Evolutionary conservation across 2,329 filamentous ascomycete genomes (phyloP), one percentile per base, ranked within the genome.

Genomic region (Scolecobasidium constrictum): DNA sequence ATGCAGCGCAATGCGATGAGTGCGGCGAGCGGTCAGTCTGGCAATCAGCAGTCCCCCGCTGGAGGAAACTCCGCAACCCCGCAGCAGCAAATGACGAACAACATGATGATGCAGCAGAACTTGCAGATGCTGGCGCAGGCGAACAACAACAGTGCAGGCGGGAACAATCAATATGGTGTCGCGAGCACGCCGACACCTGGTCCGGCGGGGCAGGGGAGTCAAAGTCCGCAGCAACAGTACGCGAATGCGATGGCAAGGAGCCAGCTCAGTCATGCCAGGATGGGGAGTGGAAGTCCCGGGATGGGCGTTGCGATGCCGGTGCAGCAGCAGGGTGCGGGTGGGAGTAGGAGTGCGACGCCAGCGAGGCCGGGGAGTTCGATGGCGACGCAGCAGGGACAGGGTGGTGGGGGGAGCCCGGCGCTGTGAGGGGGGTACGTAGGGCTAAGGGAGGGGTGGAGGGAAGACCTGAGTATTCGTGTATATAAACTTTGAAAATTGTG

Each of bases 1-100:
- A 56, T 55, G 19, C 50, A 57, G 26, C 57, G 60, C 46, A 63
- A 52, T 42, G 61, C 61, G 11, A 56, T 62, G 46, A 60, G 59
- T 28, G 59, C 60, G 34, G 61, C 61, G 37, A 21, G 34, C 4
- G 45, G 37, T 17, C n/a, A 15, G 11, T 20, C 9, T 16, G 17
- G 55, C 58, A 13, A 59, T 59, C 18, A n/a, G n/a, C n/a, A n/a
- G n/a, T 53, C 59, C 4, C 41, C 36, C 5, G 38, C 28, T 19
- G 36, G 20, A n/a, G 33, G 22, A 26, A 38, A 38, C 16, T 34
- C 34, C n/a, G 23, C 21, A 3, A 17, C 28, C 19, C 15, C 35
- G 3, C 19, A 22, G 36, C 22, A 31, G 20, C 38, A 36, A n/a
- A 42, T 45, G 43, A n/a, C n/a, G n/a, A n/a, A n/a, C 35, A 12